phyloP scores from a whole-genome alignment of 345 rosid species.

The Boechera divaricarpa region DNA sequence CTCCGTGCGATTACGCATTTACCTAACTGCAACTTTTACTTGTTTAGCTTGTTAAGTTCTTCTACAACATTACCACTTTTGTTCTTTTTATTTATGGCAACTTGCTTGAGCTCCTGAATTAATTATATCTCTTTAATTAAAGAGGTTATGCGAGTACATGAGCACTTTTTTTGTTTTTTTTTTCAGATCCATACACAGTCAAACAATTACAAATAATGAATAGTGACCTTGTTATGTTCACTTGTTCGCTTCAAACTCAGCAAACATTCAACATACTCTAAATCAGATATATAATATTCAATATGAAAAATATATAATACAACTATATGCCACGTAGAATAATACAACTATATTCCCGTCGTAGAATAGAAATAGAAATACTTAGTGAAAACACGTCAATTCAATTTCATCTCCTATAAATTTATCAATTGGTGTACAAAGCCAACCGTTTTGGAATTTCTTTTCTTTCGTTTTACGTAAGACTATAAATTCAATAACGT shows the following conservation, averaged over 20 bases:
- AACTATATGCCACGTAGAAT: too few relatives aligned
- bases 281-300: not conserved
- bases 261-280: not conserved
- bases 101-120: slow-evolving; percentile 23
- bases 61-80: slow-evolving; percentile 26
- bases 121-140: not conserved
- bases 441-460: slow-evolving; percentile 45
- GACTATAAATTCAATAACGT: slow-evolving; percentile 33
- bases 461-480: slow-evolving; percentile 37
- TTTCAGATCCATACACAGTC: not conserved
- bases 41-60: slow-evolving; percentile 27
- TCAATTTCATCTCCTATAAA: slow-evolving; percentile 21
- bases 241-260: not conserved
- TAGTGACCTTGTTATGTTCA: not conserved
- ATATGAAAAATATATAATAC: too few relatives aligned
- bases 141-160: slow-evolving; percentile 7
- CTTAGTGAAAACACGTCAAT: slow-evolving; percentile 4
- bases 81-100: slow-evolving; percentile 21
- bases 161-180: not conserved
- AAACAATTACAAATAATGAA: not conserved
- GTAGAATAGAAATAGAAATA: slow-evolving; percentile 9
- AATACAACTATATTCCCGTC: not conserved
- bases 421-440: slow-evolving; percentile 9
- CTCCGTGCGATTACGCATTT: slow-evolving; percentile 17
- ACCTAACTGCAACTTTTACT: slow-evolving; percentile 34